phyloP scores from a whole-genome alignment of 2,329 filamentous ascomycete genomes.

The Ampelomyces quisqualis region DNA sequence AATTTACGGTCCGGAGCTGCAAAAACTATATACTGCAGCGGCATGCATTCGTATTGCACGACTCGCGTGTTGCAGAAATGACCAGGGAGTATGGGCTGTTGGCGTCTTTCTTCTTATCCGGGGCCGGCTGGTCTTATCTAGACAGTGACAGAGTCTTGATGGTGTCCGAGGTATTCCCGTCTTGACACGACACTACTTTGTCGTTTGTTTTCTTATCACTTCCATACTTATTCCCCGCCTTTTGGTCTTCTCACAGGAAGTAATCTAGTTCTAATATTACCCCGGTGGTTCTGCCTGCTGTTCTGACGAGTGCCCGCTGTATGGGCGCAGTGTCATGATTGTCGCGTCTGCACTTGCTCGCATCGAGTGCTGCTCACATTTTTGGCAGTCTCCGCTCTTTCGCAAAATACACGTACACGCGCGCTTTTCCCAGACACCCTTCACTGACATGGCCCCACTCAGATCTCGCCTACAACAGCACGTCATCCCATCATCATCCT shows the following conservation, averaged over 20 bases:
- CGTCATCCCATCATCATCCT: too few species aligned
- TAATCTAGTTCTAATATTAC: conserved; percentile 45
- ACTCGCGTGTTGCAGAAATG: conserved; percentile 30
- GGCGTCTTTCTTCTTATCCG: conserved; percentile 34
- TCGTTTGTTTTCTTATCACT: conserved; percentile 46
- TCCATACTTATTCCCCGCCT: conserved; percentile 45
- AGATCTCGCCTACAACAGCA: too few species aligned
- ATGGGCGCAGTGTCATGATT: not conserved
- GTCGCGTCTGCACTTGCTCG: too few species aligned
- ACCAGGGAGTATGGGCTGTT: conserved; percentile 25
- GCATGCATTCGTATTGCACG: conserved; percentile 39
- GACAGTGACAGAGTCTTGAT: conserved; percentile 26
- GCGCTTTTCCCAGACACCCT: too few species aligned
- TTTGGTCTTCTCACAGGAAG: conserved; percentile 44
- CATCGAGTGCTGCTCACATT: too few species aligned
- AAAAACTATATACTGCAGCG: conserved; percentile 32
- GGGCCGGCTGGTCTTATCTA: conserved; percentile 28
- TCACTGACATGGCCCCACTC: too few species aligned
- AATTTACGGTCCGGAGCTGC: conserved; percentile 21
- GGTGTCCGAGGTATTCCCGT: conserved; percentile 25
- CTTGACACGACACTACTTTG: conserved; percentile 40
- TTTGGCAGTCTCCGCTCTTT: too few species aligned
- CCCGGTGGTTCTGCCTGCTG: conserved; percentile 21
- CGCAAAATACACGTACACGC: too few species aligned
- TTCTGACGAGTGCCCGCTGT: not conserved